Base-by-base conservation (phyloP, 208 protist genomes). In the Novymonas esmeraldas region DNA sequence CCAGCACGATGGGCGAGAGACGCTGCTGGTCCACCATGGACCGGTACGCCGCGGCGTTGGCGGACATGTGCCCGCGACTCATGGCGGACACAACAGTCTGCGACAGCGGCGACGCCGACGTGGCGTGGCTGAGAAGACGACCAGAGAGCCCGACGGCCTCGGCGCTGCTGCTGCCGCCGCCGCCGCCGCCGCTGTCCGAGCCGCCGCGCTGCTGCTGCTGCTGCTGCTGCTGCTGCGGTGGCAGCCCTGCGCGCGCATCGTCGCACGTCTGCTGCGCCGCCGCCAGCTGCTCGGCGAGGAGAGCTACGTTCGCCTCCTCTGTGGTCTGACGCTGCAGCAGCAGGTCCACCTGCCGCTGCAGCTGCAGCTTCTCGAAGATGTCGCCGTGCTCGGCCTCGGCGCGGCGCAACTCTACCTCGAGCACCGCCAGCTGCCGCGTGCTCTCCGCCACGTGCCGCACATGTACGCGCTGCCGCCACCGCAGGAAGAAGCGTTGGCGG, bases 351-450 rank as follows among this genome's bases (percentile, higher is more conserved):
- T 82, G 83, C 48, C 85, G 89, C 67, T 94, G 87, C 26, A 94
- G 70, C 60, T 94, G 85, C n/a, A 95, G 60, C 56, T 86, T 88
- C 31, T 95, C 90, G 57, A 95, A 94, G 16, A 93, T 81, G 58
- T 94, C 90, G 9, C 64, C 66, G 73, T 94, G 69, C 5, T 78
- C 77, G 4, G 76, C 70, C 60, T 95, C 87, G 6, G 79, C 77
- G 6, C 73, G 48, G 14, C 72, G 73, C 44, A 95, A 73, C 18
- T 79, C 41, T 24, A 42, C 20, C 44, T 89, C 81, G 1, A 93
- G 67, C 18, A 34, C 58, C 44, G 71, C 49, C 9, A 92, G 76
- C 42, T 81, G 76, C 63, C 44, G 41, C 6, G 49, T 38, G n/a
- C 73, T 64, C 34, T 46, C 58, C 3, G 44, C 49, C 5, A 88